Conservation (phyloP, 2,329 filamentous ascomycete species). For the Arthrobotrys sinensis region DNA sequence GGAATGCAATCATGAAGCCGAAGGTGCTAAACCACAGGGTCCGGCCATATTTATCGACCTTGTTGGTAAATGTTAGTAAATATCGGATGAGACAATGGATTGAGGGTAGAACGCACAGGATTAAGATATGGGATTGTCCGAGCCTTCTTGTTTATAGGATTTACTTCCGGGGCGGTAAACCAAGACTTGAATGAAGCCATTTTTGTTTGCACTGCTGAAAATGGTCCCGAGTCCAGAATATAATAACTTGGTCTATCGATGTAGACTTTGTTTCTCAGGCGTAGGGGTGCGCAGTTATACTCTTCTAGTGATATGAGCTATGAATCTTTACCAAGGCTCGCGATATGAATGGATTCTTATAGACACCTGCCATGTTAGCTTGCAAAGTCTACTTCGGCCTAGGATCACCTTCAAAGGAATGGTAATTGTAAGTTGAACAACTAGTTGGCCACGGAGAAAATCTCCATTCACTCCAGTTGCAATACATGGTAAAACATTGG, state of each 20-base stretch:
- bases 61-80: conserved; percentile 15
- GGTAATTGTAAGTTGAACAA: conserved; percentile 1
- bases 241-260: not conserved
- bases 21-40: conserved; percentile 93
- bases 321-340: not conserved
- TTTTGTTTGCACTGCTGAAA: not conserved
- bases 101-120: conserved; percentile 69
- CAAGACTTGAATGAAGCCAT: conserved; percentile 51
- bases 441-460: conserved; percentile 49
- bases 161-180: conserved; percentile 77
- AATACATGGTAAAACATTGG: conserved; percentile 12
- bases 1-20: conserved; percentile 88
- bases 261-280: not conserved
- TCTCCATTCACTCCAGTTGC: conserved; percentile 37
- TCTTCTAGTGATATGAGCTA: not conserved
- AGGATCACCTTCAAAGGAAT: not conserved
- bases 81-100: not conserved
- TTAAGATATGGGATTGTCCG: conserved; percentile 85
- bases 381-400: conserved; percentile 26
- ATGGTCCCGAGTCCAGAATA: not conserved
- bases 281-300: not conserved
- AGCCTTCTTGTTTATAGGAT: conserved; percentile 87
- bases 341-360: conserved; percentile 46
- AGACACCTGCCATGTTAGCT: conserved; percentile 40
- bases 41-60: conserved; percentile 79